Evolutionary conservation across 2,329 filamentous ascomycete species (phyloP).

Genomic region (Epichloe typhina): DNA sequence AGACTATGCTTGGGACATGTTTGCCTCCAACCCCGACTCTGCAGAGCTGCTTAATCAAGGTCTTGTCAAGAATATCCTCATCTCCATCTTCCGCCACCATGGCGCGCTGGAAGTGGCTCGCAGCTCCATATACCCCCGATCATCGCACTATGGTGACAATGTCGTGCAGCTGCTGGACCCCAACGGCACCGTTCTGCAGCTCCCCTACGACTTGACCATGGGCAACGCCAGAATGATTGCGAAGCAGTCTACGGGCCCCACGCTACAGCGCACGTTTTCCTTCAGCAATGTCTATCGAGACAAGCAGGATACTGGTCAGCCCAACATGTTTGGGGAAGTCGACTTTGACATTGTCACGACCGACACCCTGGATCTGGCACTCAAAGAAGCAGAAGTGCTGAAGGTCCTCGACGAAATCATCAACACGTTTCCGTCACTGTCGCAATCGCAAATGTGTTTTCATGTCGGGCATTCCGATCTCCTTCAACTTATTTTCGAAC

Average conservation of each 20-base stretch:
- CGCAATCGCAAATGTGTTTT: slow-evolving; percentile 66
- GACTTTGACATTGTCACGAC: slow-evolving; percentile 93
- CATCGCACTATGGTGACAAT: slow-evolving; percentile 59
- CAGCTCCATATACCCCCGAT: slow-evolving; percentile 68
- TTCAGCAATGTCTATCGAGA: slow-evolving; percentile 85
- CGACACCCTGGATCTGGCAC: slow-evolving; percentile 64
- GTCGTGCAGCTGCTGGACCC: slow-evolving; percentile 71
- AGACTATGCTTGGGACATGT: slow-evolving; percentile 68
- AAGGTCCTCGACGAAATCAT: slow-evolving; percentile 92
- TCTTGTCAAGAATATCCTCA: slow-evolving; percentile 60
- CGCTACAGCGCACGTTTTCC: slow-evolving; percentile 64
- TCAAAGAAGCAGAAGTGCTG: slow-evolving; percentile 87
- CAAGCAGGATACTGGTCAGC: slow-evolving; percentile 64
- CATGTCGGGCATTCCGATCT: slow-evolving; percentile 82
- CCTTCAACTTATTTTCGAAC: slow-evolving; percentile 77
- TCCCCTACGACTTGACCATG: slow-evolving; percentile 88
- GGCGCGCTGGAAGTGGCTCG: slow-evolving; percentile 73
- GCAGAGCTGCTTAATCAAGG: slow-evolving; percentile 57
- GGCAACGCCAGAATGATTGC: slow-evolving; percentile 79
- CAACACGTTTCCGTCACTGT: slow-evolving; percentile 62
- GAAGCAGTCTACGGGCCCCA: slow-evolving; percentile 45
- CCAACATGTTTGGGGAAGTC: slow-evolving; percentile 71
- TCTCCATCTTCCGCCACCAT: slow-evolving; percentile 72
- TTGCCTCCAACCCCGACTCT: slow-evolving; percentile 36
- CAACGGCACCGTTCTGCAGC: slow-evolving; percentile 75